Evolutionary conservation across 495 filamentous ascomycete genomes (phyloP).

Genomic region (Neurospora intermedia): DNA sequence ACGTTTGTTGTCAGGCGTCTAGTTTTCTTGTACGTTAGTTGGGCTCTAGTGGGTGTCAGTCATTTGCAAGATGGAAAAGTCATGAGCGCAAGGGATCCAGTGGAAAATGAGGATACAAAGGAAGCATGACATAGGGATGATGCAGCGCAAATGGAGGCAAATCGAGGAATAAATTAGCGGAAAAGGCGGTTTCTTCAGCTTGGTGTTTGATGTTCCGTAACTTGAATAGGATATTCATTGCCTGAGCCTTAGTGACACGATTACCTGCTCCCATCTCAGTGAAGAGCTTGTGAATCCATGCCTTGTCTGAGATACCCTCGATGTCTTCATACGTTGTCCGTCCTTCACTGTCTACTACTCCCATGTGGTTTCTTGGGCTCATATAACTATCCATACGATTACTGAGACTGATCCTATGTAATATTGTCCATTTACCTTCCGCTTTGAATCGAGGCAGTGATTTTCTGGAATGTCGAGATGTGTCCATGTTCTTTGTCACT

Average conservation of each 20-base stretch:
- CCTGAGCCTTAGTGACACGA: neutral
- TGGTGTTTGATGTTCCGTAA: neutral
- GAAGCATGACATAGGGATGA: neutral
- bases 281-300: neutral
- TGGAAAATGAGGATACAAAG: neutral
- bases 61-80: neutral
- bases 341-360: neutral
- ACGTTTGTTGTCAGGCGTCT: neutral
- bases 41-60: neutral
- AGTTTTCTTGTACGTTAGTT: neutral
- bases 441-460: neutral
- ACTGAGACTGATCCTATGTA: too few relatives aligned
- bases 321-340: neutral
- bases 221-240: neutral
- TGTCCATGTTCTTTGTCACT: neutral
- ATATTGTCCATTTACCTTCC: neutral
- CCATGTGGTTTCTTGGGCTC: too few relatives aligned
- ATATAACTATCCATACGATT: too few relatives aligned
- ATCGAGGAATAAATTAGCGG: neutral
- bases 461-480: neutral
- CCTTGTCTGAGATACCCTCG: neutral
- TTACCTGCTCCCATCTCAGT: neutral
- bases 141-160: neutral
- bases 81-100: neutral
- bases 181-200: neutral